Percentiles rank a stretch among this genome's conserved stretches.
Evolutionary conservation across 2,329 filamentous ascomycete species (phyloP).

Genomic region (Fusarium sp.): DNA sequence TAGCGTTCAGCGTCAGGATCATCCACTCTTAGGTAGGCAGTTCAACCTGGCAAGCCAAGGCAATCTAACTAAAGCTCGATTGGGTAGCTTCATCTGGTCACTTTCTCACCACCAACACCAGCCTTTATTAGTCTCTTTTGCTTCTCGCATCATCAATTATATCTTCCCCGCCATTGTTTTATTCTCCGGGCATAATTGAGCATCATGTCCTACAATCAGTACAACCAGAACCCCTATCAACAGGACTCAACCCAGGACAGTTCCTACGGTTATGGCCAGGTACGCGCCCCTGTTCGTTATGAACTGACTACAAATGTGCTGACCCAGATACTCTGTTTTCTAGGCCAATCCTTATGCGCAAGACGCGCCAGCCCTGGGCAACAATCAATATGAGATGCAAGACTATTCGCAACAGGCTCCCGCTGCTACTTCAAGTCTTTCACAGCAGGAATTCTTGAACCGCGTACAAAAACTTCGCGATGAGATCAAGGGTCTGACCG

Average conservation of each 20-base stretch:
- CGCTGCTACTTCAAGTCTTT: constrained; percentile 56
- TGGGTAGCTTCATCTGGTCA: constrained; percentile 40
- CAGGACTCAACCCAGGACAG: constrained; percentile 63
- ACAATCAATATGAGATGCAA: constrained; percentile 68
- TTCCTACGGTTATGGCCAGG: constrained; percentile 61
- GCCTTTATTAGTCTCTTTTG: constrained; percentile 39
- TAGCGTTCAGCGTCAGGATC: constrained; percentile 8
- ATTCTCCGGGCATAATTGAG: constrained; percentile 31
- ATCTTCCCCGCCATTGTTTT: constrained; percentile 41
- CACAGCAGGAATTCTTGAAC: constrained; percentile 75
- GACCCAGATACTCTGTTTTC: constrained; percentile 25
- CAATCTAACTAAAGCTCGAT: constrained; percentile 30
- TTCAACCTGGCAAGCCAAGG: constrained; percentile 17
- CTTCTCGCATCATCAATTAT: constrained; percentile 41
- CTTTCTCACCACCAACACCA: constrained; percentile 29
- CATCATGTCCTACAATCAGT: constrained; percentile 73
- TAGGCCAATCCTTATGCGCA: constrained; percentile 51
- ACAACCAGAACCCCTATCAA: constrained; percentile 75
- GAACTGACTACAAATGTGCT: constrained; percentile 32
- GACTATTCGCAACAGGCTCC: constrained; percentile 59
- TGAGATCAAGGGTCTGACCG: constrained; percentile 76
- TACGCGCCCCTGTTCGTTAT: constrained; percentile 47
- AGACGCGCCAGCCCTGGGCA: constrained; percentile 44
- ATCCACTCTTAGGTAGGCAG: constrained; percentile 1
- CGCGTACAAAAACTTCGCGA: constrained; percentile 76